Evolutionary conservation across 2,329 filamentous ascomycete genomes (phyloP).

Genomic region (Magnaporthiopsis rhizophila): DNA sequence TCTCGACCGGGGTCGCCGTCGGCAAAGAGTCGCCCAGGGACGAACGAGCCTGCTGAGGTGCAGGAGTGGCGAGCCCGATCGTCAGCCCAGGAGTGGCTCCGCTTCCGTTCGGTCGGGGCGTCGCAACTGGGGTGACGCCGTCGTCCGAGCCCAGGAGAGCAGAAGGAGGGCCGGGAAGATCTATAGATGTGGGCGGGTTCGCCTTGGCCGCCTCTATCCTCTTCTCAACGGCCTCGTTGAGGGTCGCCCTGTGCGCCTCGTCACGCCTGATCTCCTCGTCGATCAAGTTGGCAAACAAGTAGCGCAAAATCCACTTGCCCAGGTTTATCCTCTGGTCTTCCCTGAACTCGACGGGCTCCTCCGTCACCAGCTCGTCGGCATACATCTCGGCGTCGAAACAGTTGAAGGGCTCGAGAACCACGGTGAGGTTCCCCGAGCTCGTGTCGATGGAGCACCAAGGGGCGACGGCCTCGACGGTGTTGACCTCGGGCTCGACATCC

Average conservation of each 20-base stretch:
- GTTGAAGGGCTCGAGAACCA: conserved; percentile 86
- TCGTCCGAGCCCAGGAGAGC: conserved; percentile 21
- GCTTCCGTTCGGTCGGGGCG: conserved; percentile 55
- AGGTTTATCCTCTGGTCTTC: conserved; percentile 97
- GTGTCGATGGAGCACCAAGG: conserved; percentile 97
- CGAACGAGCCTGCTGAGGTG: conserved; percentile 34
- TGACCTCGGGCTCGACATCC: conserved; percentile 79
- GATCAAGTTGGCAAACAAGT: conserved; percentile 82
- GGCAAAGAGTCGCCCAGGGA: conserved; percentile 24
- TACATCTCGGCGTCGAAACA: conserved; percentile 98
- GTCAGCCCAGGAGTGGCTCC: conserved; percentile 67
- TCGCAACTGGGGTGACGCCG: conserved; percentile 26
- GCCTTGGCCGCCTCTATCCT: conserved; percentile 44
- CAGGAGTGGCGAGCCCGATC: conserved; percentile 63
- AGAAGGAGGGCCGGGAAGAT: conserved; percentile 30
- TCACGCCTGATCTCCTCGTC: conserved; percentile 86
- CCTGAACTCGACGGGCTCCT: conserved; percentile 69
- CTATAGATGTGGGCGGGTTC: conserved; percentile 53
- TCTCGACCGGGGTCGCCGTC: conserved; percentile 40
- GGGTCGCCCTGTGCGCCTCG: conserved; percentile 58
- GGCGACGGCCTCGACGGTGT: conserved; percentile 80
- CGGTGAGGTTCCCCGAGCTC: conserved; percentile 82
- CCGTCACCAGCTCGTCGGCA: conserved; percentile 69
- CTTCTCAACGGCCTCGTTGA: conserved; percentile 57
- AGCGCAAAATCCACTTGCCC: conserved; percentile 91